A percentile compares a stretch with the other conserved stretches of the same genome.
Conservation (phyloP, 257 asterid genomes). For the Penstemon eatonii region DNA sequence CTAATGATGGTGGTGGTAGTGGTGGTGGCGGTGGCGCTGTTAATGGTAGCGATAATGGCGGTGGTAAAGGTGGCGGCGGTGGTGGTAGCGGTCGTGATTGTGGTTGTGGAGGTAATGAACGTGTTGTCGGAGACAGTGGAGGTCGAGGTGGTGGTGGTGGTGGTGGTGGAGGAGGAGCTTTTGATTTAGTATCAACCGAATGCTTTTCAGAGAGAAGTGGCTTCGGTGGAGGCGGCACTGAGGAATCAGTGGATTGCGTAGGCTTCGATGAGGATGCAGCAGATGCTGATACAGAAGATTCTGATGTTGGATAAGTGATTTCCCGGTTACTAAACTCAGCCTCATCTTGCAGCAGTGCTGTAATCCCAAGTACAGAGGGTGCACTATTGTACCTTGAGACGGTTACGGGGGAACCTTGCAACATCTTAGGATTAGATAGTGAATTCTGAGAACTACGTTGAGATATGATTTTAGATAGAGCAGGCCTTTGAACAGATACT, state of each 20-base stretch:
- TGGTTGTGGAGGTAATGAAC: conserved; percentile 16
- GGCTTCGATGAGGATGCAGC: conserved; percentile 26
- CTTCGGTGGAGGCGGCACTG: conserved; percentile 22
- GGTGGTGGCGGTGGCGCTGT: neutral
- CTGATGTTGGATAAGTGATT: conserved; percentile 26
- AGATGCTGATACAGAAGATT: conserved; percentile 38
- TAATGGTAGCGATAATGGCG: conserved; percentile 15
- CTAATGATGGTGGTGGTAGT: neutral
- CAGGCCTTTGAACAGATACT: conserved; percentile 37
- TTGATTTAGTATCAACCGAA: conserved; percentile 25
- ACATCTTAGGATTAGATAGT: conserved; percentile 32
- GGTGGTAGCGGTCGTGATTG: conserved; percentile 6
- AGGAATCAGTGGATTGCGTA: conserved; percentile 21
- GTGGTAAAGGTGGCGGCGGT: conserved; percentile 8
- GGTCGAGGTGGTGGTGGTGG: conserved; percentile 27
- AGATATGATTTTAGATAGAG: conserved; percentile 44
- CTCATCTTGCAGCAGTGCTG: conserved; percentile 65
- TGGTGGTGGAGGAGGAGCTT: conserved; percentile 25
- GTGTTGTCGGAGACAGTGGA: conserved; percentile 10
- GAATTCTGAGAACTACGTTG: conserved; percentile 31
- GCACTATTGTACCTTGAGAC: conserved; percentile 49
- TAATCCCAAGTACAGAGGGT: conserved; percentile 61
- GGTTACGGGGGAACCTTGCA: conserved; percentile 39
- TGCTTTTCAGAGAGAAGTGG: conserved; percentile 18
- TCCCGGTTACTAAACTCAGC: conserved; percentile 32